Conservation (phyloP, 2,329 filamentous ascomycete species). For the Fusarium chlamydosporum region DNA sequence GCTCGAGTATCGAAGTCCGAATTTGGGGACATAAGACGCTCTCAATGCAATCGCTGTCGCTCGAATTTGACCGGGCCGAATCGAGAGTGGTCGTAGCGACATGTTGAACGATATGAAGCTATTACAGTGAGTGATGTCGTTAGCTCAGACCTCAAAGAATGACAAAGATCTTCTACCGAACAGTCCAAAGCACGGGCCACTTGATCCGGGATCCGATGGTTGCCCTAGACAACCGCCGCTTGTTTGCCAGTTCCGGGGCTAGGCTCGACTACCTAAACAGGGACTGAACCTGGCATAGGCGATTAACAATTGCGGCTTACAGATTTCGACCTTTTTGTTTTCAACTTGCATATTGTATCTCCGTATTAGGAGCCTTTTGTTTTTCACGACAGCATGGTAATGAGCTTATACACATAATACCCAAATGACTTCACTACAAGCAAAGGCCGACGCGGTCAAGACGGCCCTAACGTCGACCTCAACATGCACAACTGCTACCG, state of each 20-base stretch:
- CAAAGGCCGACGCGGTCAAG: constrained; percentile 66
- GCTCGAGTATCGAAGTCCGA: constrained; percentile 53
- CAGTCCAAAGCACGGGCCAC: constrained; percentile 46
- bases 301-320: constrained; percentile 34
- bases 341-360: constrained; percentile 44
- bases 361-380: constrained; percentile 47
- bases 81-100: constrained; percentile 30
- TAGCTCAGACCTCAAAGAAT: constrained; percentile 10
- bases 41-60: constrained; percentile 12
- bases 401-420: constrained; percentile 47
- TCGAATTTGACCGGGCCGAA: constrained; percentile 19
- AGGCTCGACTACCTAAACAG: constrained; percentile 15
- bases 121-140: constrained; percentile 20
- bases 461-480: constrained; percentile 66
- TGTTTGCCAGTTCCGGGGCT: constrained; percentile 51
- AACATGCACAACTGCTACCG: constrained; percentile 67
- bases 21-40: constrained; percentile 4
- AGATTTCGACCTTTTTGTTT: constrained; percentile 45
- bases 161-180: constrained; percentile 41
- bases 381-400: constrained; percentile 55
- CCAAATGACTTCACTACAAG: constrained; percentile 61
- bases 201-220: constrained; percentile 44
- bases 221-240: constrained; percentile 57
- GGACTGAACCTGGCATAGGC: constrained; percentile 1
- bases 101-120: constrained; percentile 29